Conservation (phyloP, 208 protist genomes). For the Trypanosoma theileri region DNA sequence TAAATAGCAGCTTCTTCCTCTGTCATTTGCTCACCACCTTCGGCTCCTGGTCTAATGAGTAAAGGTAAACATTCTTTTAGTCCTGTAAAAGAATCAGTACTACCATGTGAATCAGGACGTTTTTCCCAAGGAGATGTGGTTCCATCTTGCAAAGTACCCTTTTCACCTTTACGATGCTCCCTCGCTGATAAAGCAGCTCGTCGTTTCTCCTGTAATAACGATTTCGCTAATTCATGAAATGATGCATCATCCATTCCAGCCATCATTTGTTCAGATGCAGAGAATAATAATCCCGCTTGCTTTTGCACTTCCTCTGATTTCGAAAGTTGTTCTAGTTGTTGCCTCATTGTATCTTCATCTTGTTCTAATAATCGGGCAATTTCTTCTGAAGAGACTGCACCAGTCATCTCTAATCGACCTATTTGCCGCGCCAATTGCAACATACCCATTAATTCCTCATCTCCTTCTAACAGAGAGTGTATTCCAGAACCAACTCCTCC, state of each 20-base stretch:
- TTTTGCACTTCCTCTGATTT: neutral
- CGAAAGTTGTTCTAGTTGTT: conserved; percentile 10
- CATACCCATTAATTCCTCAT: conserved; percentile 11
- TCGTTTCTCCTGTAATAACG: conserved; percentile 7
- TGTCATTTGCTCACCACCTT: neutral
- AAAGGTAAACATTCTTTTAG: neutral
- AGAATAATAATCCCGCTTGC: neutral
- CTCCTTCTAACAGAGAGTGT: conserved; percentile 12
- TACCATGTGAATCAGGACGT: too few relatives aligned
- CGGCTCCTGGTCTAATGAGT: neutral
- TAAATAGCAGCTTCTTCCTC: neutral
- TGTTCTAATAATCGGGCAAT: conserved; percentile 12
- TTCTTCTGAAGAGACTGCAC: neutral
- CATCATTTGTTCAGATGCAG: neutral
- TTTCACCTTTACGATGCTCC: neutral
- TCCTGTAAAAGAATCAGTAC: too few relatives aligned
- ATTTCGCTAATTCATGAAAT: conserved; percentile 10
- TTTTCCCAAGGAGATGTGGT: too few relatives aligned
- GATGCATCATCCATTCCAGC: neutral
- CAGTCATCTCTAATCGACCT: conserved; percentile 11
- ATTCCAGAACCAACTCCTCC: neutral
- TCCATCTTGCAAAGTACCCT: too few relatives aligned
- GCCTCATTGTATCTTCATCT: conserved; percentile 8
- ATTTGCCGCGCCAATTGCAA: conserved; percentile 14
- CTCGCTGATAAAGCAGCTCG: neutral